Percentiles rank a stretch among this genome's conserved stretches.
Evolutionary conservation across 75 land plant species (phyloP).

Genomic region (Pinus tabuliformis): DNA sequence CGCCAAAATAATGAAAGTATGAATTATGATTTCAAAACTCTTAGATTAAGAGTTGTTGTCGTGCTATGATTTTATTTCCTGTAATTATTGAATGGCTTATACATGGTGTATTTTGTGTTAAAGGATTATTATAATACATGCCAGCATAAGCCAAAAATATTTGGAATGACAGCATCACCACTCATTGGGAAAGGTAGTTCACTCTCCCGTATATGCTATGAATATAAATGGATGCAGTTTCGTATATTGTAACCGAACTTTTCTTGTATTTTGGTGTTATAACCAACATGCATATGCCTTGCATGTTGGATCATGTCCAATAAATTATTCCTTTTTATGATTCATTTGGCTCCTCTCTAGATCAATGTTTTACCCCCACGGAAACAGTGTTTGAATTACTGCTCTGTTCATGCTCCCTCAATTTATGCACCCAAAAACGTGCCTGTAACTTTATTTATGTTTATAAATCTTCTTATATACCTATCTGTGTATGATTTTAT

Average conservation of each 20-base stretch:
- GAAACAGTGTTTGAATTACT: too few relatives aligned
- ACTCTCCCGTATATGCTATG: neutral
- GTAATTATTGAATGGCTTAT: neutral
- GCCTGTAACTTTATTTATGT: too few relatives aligned
- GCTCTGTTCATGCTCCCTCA: too few relatives aligned
- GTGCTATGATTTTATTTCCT: neutral
- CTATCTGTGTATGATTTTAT: too few relatives aligned
- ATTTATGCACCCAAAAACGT: too few relatives aligned
- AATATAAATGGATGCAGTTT: neutral
- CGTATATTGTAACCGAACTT: neutral
- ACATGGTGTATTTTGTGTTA: neutral
- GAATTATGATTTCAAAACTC: neutral
- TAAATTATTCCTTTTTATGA: too few relatives aligned
- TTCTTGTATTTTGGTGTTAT: too few relatives aligned
- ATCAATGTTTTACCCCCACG: too few relatives aligned
- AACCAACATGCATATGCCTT: too few relatives aligned
- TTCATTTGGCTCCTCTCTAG: too few relatives aligned
- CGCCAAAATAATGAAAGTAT: constrained; percentile 85
- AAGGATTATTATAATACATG: constrained; percentile 64
- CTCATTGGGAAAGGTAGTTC: constrained; percentile 67
- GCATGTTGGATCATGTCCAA: too few relatives aligned
- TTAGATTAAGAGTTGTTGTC: neutral
- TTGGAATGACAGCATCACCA: constrained; percentile 63
- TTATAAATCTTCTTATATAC: too few relatives aligned
- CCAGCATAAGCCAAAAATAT: constrained; percentile 26